Evolutionary conservation across 2,329 filamentous ascomycete genomes (phyloP).

Genomic region (Tolypocladium inflatum): DNA sequence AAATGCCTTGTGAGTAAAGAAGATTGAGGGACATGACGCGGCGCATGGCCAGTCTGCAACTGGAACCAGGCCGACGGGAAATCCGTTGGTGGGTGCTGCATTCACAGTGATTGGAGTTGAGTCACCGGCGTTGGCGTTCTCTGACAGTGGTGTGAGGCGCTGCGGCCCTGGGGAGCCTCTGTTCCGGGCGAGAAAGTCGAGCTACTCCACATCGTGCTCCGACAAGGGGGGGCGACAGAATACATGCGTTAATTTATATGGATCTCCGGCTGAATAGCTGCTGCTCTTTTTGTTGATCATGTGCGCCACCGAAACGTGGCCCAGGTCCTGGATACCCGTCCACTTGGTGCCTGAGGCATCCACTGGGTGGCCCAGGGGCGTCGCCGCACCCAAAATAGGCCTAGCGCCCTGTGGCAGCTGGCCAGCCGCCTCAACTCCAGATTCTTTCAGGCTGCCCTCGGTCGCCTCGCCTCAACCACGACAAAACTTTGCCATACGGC

Average conservation of each 20-base stretch:
- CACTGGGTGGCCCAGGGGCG: constrained; percentile 6
- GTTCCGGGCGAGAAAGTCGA: background rate
- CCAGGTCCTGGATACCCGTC: background rate
- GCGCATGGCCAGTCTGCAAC: background rate
- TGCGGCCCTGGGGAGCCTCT: background rate
- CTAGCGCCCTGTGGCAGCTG: constrained; percentile 21
- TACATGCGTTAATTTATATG: background rate
- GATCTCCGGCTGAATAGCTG: background rate
- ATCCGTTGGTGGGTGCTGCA: background rate
- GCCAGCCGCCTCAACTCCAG: constrained; percentile 32
- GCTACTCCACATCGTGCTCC: background rate
- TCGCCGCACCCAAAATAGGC: constrained; percentile 12
- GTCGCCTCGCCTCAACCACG: constrained; percentile 31
- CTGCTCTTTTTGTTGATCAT: background rate
- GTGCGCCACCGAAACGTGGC: too few species aligned
- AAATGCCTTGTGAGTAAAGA: background rate
- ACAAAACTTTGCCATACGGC: constrained; percentile 30
- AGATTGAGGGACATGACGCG: background rate
- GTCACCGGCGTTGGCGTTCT: background rate
- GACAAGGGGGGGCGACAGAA: background rate
- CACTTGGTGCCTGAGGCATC: constrained; percentile 15
- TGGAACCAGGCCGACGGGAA: background rate
- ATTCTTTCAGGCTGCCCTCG: constrained; percentile 32
- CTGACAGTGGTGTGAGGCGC: background rate
- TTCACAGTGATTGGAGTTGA: background rate